Evolutionary conservation across 805 yeast species (phyloP).

Genomic region (Sungouiella thailandica): DNA sequence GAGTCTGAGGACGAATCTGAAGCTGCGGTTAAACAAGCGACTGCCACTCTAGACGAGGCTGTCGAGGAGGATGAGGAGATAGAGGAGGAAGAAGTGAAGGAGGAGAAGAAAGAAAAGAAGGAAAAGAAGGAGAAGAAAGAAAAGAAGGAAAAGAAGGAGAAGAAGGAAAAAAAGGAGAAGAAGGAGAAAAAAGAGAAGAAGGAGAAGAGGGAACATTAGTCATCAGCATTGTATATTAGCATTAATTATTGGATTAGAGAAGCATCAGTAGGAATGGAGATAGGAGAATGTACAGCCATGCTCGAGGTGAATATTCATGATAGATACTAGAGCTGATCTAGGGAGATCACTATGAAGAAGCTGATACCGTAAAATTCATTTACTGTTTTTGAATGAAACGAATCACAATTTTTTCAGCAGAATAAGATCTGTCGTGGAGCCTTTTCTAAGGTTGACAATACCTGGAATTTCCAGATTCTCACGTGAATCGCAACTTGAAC

Average conservation of each 20-base stretch:
- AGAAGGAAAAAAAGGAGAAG: constrained; percentile 24
- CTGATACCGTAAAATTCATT: too few relatives aligned
- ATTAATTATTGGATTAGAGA: not conserved
- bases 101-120: constrained; percentile 6
- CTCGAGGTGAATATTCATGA: too few relatives aligned
- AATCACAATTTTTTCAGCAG: too few relatives aligned
- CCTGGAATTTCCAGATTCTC: too few relatives aligned
- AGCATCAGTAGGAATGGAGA: not conserved
- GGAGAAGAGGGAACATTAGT: constrained; percentile 4
- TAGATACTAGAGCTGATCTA: too few relatives aligned
- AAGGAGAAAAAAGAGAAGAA: constrained; percentile 16
- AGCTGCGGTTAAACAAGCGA: constrained; percentile 2
- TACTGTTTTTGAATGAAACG: too few relatives aligned
- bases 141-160: constrained; percentile 21
- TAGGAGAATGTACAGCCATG: constrained; percentile 3
- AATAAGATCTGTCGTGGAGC: too few relatives aligned
- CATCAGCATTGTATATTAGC: constrained; percentile 2
- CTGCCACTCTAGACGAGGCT: constrained; percentile 1
- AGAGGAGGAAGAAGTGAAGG: constrained; percentile 9
- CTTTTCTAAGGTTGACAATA: too few relatives aligned
- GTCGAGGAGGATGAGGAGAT: constrained; percentile 8
- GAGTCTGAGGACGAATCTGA: constrained; percentile 7
- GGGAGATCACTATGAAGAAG: too few relatives aligned
- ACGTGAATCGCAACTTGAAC: too few relatives aligned
- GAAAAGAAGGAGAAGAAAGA: constrained; percentile 16